Percentiles rank a stretch among this genome's conserved stretches.
Conservation (phyloP, 139 green algal species). For the Microglena sp. region DNA sequence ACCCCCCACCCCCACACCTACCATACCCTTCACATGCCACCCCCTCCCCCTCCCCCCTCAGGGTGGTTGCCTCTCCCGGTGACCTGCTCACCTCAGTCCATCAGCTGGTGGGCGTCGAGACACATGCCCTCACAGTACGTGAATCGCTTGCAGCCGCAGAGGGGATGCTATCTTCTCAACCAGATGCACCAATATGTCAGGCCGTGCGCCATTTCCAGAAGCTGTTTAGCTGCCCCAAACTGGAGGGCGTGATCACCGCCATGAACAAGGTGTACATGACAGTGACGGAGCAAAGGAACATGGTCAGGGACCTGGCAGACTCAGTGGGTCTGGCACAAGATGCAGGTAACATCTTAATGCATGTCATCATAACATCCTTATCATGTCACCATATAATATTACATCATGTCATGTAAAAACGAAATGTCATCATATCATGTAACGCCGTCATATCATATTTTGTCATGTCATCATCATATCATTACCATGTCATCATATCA, state of each 20-base stretch:
- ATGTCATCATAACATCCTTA: no score
- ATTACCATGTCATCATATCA: no score
- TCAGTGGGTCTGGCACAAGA: conserved; percentile 28
- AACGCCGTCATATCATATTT: no score
- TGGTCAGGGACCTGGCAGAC: conserved; percentile 18
- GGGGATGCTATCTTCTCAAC: conserved; percentile 12
- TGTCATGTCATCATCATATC: no score
- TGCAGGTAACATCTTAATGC: conserved; percentile 4
- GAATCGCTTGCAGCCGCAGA: conserved; percentile 24
- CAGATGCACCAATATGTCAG: conserved; percentile 29
- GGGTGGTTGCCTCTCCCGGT: not conserved
- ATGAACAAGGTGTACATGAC: conserved; percentile 49
- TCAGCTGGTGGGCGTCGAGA: conserved; percentile 32
- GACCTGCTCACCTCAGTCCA: not conserved
- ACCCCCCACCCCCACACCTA: not conserved
- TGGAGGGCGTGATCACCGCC: conserved; percentile 34
- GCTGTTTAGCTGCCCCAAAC: conserved; percentile 33
- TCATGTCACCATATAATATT: no score
- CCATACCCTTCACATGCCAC: not conserved
- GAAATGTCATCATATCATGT: no score
- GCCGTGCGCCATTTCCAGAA: conserved; percentile 43
- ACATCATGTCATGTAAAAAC: no score
- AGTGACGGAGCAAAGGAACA: conserved; percentile 38
- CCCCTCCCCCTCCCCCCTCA: not conserved
- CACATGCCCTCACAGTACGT: not conserved